Conservation (phyloP, 1,284 basidiomycete species). For the Exobasidium cylindrosporum region DNA sequence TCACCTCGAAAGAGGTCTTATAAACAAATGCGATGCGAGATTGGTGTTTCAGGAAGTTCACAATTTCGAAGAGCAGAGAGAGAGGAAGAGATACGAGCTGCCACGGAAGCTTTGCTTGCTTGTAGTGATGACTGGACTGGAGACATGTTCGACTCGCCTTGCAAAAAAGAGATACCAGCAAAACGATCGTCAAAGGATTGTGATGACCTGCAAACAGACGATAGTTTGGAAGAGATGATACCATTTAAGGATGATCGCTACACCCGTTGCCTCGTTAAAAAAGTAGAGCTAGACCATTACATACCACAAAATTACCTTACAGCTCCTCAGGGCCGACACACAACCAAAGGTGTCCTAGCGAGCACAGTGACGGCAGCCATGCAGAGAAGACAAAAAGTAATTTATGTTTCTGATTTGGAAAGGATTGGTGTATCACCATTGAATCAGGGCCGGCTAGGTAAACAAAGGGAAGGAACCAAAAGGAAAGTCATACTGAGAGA, state of each 20-base stretch:
- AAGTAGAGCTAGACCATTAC: not conserved
- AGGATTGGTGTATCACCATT: not conserved
- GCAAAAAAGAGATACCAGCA: too few species aligned
- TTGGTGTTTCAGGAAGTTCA: not conserved
- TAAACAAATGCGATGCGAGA: not conserved
- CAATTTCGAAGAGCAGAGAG: not conserved
- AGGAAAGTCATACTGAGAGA: constrained; percentile 2
- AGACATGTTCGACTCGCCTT: too few species aligned
- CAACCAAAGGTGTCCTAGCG: constrained; percentile 2
- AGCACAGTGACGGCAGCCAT: not conserved
- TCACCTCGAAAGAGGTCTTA: not conserved
- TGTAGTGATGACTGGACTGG: not conserved
- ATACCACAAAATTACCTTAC: constrained; percentile 2
- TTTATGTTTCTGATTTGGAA: constrained; percentile 4
- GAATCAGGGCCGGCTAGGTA: not conserved
- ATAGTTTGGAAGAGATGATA: not conserved
- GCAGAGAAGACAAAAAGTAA: constrained; percentile 4
- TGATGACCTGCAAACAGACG: too few species aligned
- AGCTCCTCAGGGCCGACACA: not conserved
- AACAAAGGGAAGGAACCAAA: not conserved
- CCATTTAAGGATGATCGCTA: not conserved
- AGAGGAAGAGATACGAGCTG: not conserved
- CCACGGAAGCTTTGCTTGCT: not conserved
- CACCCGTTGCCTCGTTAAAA: constrained; percentile 1
- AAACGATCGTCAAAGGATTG: too few species aligned